These are phyloP conservation scores for Pyrenophora teres DNA, from an alignment of 2,329 filamentous ascomycete genomes.

Conservation along the genomic window DNA sequence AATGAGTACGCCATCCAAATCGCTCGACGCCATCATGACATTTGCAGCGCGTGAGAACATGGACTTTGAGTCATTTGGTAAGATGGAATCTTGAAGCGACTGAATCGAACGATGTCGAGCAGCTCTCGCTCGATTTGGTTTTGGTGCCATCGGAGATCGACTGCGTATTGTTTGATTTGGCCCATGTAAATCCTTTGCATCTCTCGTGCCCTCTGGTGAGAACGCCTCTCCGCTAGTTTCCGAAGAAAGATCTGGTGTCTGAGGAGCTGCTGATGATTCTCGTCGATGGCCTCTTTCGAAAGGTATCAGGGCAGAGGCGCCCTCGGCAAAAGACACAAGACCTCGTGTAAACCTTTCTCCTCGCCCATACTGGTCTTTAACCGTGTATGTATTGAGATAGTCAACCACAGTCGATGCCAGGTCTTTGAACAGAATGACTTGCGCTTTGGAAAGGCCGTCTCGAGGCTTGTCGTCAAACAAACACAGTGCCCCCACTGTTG, in stretches of 20 bases:
- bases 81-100: constrained; percentile 34
- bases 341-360: constrained; percentile 41
- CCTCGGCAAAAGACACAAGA: constrained; percentile 39
- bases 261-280: not conserved
- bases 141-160: not conserved
- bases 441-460: constrained; percentile 16
- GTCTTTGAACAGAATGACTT: constrained; percentile 25
- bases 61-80: constrained; percentile 33
- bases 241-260: not conserved
- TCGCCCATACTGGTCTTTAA: constrained; percentile 31
- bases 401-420: constrained; percentile 32
- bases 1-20: constrained; percentile 42
- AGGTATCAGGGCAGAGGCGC: constrained; percentile 28
- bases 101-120: constrained; percentile 21
- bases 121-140: constrained; percentile 8
- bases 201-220: not conserved
- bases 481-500: constrained; percentile 31
- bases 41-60: constrained; percentile 44
- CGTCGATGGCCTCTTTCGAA: constrained; percentile 10
- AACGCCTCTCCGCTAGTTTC: not conserved
- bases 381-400: constrained; percentile 34
- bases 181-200: not conserved
- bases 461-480: constrained; percentile 32
- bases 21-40: constrained; percentile 39
- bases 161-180: not conserved